Evolutionary conservation across 306 rosid genomes (phyloP), one percentile per base, ranked within the genome.

Genomic region (Biancaea sappan): DNA sequence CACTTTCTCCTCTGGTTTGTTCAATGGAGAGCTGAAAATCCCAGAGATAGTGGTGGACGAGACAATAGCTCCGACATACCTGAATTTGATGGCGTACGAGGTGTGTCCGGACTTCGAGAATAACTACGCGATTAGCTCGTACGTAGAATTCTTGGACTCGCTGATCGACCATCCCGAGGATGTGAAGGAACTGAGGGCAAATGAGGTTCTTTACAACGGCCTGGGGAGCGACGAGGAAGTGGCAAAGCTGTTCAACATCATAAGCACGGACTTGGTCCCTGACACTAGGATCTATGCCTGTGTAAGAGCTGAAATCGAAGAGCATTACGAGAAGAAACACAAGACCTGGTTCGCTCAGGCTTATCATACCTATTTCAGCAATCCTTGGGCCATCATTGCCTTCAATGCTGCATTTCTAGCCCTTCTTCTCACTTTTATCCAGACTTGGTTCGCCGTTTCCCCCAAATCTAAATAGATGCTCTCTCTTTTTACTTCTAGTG

Each of bases 61-160:
- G 4, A 28, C 37, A 28, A 5, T 2, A 1, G 21, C 19, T 56
- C 6, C 21, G 2, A 26, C 0, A 28, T 56, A 13, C 38, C 11
- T 56, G 11, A 56, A 56, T 14, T 56, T 28, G 37, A 57, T 57
- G 4, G 82, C 84, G 19, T 84, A 76, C 7, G 78, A 84, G 29
- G 71, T 71, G 80, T 81, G 83, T 43, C 81, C 79, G 1, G 85
- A 77, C 72, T 69, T 73, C 38, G 0, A 25, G 2, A 81, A 79
- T 1, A 34, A 79, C 1, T 77, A 58, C 1, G 82, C n/a, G 1
- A 68, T 80, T 0, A 50, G 69, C 70, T 79, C 84, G 0, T 87
- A 26, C 4, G 21, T 54, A 0, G 15, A 51, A 4, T 79, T 85
- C 40, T n/a, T 85, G 1, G 82, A 62, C 48, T 76, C 83, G 0